phyloP scores from a whole-genome alignment of 352 stramenopile species.

The Pythium rhizo-oryzae region DNA sequence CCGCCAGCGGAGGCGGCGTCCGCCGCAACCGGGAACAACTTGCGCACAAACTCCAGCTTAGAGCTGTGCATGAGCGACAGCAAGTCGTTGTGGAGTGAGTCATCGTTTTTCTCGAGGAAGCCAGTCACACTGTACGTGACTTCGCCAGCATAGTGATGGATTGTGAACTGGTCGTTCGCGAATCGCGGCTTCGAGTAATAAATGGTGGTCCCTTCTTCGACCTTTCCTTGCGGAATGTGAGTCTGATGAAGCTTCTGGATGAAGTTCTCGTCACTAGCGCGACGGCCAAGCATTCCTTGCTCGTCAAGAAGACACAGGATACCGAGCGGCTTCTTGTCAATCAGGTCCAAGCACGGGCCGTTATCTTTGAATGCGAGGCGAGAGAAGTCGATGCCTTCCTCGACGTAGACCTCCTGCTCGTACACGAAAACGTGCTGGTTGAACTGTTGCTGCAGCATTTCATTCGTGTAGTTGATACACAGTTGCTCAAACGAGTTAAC shows the following conservation, averaged over 20 bases:
- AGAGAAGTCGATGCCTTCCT: conserved; percentile 95
- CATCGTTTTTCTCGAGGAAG: conserved; percentile 99
- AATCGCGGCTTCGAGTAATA: conserved; percentile 90
- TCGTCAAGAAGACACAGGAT: conserved; percentile 96
- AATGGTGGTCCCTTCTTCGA: conserved; percentile 68
- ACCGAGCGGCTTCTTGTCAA: conserved; percentile 92
- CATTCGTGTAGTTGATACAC: conserved; percentile 97
- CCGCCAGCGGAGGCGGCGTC: conserved; percentile 34
- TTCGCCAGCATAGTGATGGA: conserved; percentile 97
- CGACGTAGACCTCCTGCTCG: conserved; percentile 97
- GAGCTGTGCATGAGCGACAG: conserved; percentile 89
- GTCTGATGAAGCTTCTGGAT: conserved; percentile 93
- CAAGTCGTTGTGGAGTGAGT: conserved; percentile 93
- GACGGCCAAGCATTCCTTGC: conserved; percentile 92
- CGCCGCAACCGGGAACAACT: conserved; percentile 64
- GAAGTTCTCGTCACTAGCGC: conserved; percentile 91
- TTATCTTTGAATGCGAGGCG: conserved; percentile 94
- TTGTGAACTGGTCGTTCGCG: conserved; percentile 94
- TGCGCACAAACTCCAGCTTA: conserved; percentile 76
- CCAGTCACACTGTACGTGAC: conserved; percentile 96
- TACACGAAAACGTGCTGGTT: conserved; percentile 98
- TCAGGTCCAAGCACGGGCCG: conserved; percentile 91
- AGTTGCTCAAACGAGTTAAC: conserved; percentile 96
- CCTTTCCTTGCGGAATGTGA: conserved; percentile 78
- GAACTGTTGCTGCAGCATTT: conserved; percentile 95